Evolutionary conservation across 2,329 filamentous ascomycete genomes (phyloP).

Genomic region (Hypoxylon sp.): DNA sequence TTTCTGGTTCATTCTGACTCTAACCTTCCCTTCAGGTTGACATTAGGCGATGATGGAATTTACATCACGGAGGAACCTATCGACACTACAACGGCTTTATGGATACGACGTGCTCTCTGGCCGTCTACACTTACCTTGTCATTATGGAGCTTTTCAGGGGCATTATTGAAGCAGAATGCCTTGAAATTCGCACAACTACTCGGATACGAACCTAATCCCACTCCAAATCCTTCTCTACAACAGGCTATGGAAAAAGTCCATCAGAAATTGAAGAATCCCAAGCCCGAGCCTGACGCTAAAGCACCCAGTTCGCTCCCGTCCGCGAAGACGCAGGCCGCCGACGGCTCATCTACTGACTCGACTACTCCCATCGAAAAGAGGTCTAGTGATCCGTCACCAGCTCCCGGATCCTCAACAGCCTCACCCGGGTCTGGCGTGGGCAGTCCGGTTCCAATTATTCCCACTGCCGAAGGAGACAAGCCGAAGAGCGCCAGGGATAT

Average conservation of each 20-base stretch:
- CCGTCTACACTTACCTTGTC: constrained; percentile 67
- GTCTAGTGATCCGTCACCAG: constrained; percentile 42
- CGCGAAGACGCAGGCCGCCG: constrained; percentile 41
- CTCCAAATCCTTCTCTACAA: constrained; percentile 48
- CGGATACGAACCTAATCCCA: constrained; percentile 57
- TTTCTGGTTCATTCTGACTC: neutral
- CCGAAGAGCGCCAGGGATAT: constrained; percentile 49
- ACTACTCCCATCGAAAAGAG: constrained; percentile 44
- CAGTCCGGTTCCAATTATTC: constrained; percentile 36
- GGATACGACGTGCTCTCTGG: constrained; percentile 66
- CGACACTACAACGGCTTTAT: constrained; percentile 63
- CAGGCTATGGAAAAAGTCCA: constrained; percentile 54
- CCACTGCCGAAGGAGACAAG: constrained; percentile 36
- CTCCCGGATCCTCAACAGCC: constrained; percentile 39
- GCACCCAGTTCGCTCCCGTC: constrained; percentile 35
- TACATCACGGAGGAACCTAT: constrained; percentile 64
- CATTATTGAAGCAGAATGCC: constrained; percentile 63
- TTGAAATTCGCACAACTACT: constrained; percentile 62
- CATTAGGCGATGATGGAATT: constrained; percentile 64
- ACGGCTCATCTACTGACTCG: constrained; percentile 45
- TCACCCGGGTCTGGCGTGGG: constrained; percentile 33
- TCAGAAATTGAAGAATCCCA: constrained; percentile 47
- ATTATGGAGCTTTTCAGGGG: constrained; percentile 67
- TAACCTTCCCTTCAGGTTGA: constrained; percentile 59
- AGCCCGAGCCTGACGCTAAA: constrained; percentile 37